Base-by-base conservation (phyloP, 2,329 filamentous ascomycete species). In the Lasiodiplodia gonubiensis region DNA sequence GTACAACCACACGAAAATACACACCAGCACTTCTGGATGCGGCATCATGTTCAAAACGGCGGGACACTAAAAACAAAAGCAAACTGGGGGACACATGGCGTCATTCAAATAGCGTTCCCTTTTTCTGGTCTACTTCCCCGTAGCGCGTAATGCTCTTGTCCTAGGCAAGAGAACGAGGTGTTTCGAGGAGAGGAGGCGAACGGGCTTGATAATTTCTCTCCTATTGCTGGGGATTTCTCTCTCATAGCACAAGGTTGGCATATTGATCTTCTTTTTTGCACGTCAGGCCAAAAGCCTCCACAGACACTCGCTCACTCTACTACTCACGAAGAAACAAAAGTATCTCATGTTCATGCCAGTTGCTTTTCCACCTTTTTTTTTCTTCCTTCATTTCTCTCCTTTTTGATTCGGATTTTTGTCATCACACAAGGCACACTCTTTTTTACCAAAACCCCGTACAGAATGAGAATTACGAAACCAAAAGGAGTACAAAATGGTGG, bases 1-100 rank as follows among this genome's bases (percentile, higher is more conserved):
- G 57, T 61, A 61, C 39, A 61, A 61, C 42, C 57, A 61, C 55
- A 60, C 57, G 21, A 33, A 61, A 61, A 61, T 39, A 61, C 39
- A 59, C 54, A 60, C 55, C 55, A 60, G 12, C 53, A 57, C 37
- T 21, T 42, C 55, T 61, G 42, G 57, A 21, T 61, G n/a, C 57
- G 25, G 57, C 25, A 61, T 61, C 57, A 61, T 61, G 57, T 49
- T 61, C 57, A 46, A 61, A 42, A 49, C 25, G 57, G 57, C 57
- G 57, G 57, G 57, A 33, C 27, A 35, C 42, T 61, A 49, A 48
- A 48, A 61, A 35, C 39, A 61, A 61, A 48, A 61, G 57, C 23
- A 61, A 48, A 48, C 39, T 35, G 57, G 57, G 42, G 57, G 53
- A 39, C 51, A 60, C 18, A 21, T 61, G 57, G 57, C 57, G 57